Base-by-base conservation (phyloP, 2,329 filamentous ascomycete species). In the Pseudomassariella vexata region DNA sequence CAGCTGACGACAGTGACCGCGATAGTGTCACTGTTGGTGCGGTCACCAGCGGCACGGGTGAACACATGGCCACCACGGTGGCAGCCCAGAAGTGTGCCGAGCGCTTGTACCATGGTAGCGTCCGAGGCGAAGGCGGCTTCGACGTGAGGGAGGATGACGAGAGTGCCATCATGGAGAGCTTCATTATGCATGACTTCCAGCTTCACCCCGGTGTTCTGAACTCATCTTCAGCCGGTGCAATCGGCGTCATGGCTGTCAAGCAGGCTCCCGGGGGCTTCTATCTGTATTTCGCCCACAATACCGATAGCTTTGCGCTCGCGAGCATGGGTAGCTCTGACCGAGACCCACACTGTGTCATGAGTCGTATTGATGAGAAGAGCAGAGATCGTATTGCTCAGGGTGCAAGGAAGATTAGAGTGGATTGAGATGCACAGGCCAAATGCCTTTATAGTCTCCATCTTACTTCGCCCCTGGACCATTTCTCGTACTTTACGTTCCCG, bases 51-150 rank as follows among this genome's bases (percentile, higher is more conserved):
- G 92, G 92, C 18, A 98, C 92, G 3, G 92, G 92, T 28, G 92
- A 98, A 60, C 92, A 98, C 55, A 98, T 98, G 84, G 85, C 88
- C 21, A 95, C 90, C 1, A 94, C 89, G 1, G 82, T 94, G 72
- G 90, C 92, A 9, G 89, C 92, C 6, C 80, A 82, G 37, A 81
- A 82, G 34, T 94, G 88, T 53, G 88, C 89, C 1, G 84, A 90
- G 43, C 77, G 92, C 27, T 70, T 98, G 17, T 95, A 88, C 52
- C 76, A 82, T 43, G 75, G 70, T 45, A 82, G 70, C 29, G 73
- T 68, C 50, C 79, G 75, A 43, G 72, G 64, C 3, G 61, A 59
- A 30, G 72, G 66, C 11, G 86, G 86, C 6, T 57, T 59, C 6
- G 76, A 84, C 41, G 65, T 84, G 11, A 59, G 70, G 9, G 81